Percentiles rank a stretch among this genome's conserved stretches.
Evolutionary conservation across 1,284 basidiomycete genomes (phyloP).

Genomic region (Hortiboletus rubellus): DNA sequence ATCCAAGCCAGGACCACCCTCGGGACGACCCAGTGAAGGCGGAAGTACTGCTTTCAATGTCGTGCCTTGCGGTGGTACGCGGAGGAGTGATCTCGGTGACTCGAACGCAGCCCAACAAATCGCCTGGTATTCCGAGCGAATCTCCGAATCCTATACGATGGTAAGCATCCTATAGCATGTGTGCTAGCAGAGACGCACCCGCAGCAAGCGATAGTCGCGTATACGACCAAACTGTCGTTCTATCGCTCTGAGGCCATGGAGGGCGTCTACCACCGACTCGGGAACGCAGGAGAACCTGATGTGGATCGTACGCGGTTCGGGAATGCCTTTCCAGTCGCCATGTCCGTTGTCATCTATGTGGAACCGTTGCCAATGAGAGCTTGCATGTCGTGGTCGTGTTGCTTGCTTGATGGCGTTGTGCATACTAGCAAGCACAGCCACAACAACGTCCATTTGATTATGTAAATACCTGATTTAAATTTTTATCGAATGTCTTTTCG

Average conservation of each 20-base stretch:
- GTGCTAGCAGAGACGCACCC: conserved; percentile 40
- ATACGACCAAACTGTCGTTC: conserved; percentile 59
- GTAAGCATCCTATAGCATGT: conserved; percentile 2
- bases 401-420: conserved; percentile 8
- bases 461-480: conserved; percentile 11
- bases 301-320: conserved; percentile 30
- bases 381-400: not conserved
- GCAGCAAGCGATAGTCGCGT: conserved; percentile 45
- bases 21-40: conserved; percentile 19
- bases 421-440: conserved; percentile 15
- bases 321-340: conserved; percentile 14
- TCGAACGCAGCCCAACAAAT: conserved; percentile 46
- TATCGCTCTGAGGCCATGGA: conserved; percentile 50
- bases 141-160: conserved; percentile 46
- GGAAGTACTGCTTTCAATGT: conserved; percentile 27
- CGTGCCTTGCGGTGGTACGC: conserved; percentile 30
- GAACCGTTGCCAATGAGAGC: conserved; percentile 14
- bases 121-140: conserved; percentile 41
- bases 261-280: conserved; percentile 45
- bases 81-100: conserved; percentile 41
- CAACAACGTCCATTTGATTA: conserved; percentile 17
- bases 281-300: conserved; percentile 36
- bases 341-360: conserved; percentile 26
- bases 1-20: conserved; percentile 39
- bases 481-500: conserved; percentile 19